phyloP scores from a whole-genome alignment of 106 monocot genomes.

The Platanthera zijinensis region DNA sequence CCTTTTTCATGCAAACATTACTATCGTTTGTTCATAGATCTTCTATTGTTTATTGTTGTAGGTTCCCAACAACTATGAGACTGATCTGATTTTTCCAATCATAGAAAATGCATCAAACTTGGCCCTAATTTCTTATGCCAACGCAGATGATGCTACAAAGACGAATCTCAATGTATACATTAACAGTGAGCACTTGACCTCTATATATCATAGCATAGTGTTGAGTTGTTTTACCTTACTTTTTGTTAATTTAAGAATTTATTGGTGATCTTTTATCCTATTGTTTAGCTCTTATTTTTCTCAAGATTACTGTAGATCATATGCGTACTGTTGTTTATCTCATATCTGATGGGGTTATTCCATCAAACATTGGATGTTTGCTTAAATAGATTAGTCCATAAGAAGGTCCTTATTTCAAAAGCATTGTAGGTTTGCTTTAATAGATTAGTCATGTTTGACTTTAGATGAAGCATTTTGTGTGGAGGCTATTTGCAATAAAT shows the following conservation, averaged over 20 bases:
- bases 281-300: constrained; percentile 7
- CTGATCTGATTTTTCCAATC: too few species aligned
- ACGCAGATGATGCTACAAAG: constrained; percentile 64
- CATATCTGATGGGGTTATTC: constrained; percentile 89
- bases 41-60: too few species aligned
- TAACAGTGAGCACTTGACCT: not conserved
- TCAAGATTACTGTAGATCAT: constrained; percentile 93
- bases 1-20: too few species aligned
- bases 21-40: not conserved
- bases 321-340: constrained; percentile 97
- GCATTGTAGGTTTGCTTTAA: constrained; percentile 12
- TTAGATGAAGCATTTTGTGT: too few species aligned
- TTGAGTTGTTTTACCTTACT: not conserved
- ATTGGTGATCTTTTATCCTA: constrained; percentile 1
- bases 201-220: not conserved
- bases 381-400: constrained; percentile 45
- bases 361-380: constrained; percentile 96
- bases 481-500: too few species aligned
- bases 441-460: not conserved
- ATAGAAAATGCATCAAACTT: constrained; percentile 63
- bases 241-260: not conserved
- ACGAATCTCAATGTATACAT: constrained; percentile 70
- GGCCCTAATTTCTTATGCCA: constrained; percentile 60
- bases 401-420: constrained; percentile 57
- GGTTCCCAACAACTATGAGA: too few species aligned